phyloP scores from a whole-genome alignment of 495 filamentous ascomycete species.

The Annulohypoxylon moriforme region DNA sequence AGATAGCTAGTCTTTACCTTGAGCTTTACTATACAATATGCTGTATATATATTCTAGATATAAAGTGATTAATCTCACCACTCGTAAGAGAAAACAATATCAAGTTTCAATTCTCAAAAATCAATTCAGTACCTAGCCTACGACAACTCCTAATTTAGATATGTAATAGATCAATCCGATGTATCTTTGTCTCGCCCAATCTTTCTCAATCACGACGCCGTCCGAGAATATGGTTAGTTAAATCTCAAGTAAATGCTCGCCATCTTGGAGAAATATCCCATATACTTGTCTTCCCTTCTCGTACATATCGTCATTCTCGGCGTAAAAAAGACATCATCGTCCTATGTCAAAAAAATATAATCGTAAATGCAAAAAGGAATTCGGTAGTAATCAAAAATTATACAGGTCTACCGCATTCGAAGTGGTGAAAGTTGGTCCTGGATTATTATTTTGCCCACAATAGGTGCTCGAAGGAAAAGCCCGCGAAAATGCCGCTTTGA shows the following conservation, averaged over 20 bases:
- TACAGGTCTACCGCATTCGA: conserved; percentile 39
- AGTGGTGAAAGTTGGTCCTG: conserved; percentile 13
- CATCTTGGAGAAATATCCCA: conserved; percentile 16
- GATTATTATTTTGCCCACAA: conserved; percentile 21
- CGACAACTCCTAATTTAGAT: conserved; percentile 36
- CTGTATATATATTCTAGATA: conserved; percentile 4
- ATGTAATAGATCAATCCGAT: conserved; percentile 33
- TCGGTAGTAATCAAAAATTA: conserved; percentile 30
- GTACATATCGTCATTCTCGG: conserved; percentile 43
- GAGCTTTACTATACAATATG: not conserved
- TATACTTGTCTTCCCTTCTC: conserved; percentile 24
- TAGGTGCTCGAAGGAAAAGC: conserved; percentile 34
- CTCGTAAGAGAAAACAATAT: not conserved
- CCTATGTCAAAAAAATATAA: conserved; percentile 27
- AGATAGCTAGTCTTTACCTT: too few relatives aligned
- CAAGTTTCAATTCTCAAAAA: conserved; percentile 18
- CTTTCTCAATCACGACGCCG: conserved; percentile 32
- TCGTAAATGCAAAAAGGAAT: conserved; percentile 22
- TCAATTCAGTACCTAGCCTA: conserved; percentile 39
- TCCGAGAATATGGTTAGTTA: conserved; percentile 22
- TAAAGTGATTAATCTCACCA: conserved; percentile 4
- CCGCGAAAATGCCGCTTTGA: conserved; percentile 45
- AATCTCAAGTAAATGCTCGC: conserved; percentile 29
- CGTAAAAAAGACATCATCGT: conserved; percentile 26
- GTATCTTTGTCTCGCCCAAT: conserved; percentile 28